Conservation (phyloP, 495 filamentous ascomycete species). For the Talaromyces ruber region DNA sequence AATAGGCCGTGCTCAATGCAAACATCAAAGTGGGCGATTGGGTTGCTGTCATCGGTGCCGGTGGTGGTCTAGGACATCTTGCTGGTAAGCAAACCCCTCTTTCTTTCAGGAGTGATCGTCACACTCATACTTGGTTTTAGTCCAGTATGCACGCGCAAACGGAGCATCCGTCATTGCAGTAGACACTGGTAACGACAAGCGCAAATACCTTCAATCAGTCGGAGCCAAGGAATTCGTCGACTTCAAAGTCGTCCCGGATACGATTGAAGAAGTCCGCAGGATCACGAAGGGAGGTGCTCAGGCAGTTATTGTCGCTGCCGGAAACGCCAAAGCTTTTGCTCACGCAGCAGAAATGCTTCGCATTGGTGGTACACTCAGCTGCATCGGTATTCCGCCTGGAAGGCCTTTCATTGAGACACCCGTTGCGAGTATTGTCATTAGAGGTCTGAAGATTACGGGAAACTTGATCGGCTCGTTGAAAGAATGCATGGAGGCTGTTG, state of each 20-base stretch:
- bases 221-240: constrained; percentile 38
- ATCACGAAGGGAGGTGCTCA: constrained; percentile 37
- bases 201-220: constrained; percentile 29
- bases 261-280: constrained; percentile 26
- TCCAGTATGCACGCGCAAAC: constrained; percentile 39
- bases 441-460: constrained; percentile 34
- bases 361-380: constrained; percentile 39
- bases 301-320: constrained; percentile 34
- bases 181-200: constrained; percentile 33
- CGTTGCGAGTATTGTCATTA: constrained; percentile 40
- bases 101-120: not conserved
- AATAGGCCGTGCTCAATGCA: constrained; percentile 30
- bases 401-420: constrained; percentile 33
- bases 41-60: constrained; percentile 41
- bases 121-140: constrained; percentile 12
- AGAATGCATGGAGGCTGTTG: constrained; percentile 44
- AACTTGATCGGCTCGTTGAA: constrained; percentile 42
- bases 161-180: constrained; percentile 39
- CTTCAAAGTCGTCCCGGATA: constrained; percentile 24
- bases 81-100: constrained; percentile 21
- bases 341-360: constrained; percentile 43
- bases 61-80: constrained; percentile 40
- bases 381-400: constrained; percentile 39
- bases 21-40: constrained; percentile 32
- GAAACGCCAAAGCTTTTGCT: constrained; percentile 34